Evolutionary conservation across 306 rosid species (phyloP), one percentile per base, ranked within the genome.

Genomic region (Sophora flavescens): DNA sequence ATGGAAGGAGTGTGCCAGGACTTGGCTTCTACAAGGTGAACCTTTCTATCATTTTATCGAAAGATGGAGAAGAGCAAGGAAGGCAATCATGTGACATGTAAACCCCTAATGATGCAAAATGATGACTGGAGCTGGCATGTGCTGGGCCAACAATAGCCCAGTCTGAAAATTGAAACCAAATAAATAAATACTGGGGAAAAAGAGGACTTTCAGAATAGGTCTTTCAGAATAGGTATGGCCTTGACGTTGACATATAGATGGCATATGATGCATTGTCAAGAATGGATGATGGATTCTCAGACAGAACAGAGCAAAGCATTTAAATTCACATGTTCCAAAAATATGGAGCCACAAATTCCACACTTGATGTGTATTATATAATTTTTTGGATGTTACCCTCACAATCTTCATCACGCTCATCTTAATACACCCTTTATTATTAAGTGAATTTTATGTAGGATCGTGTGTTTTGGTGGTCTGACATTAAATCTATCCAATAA

Each of bases 51-150:
- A 68, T 33, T 50, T 51, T 51, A 14, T 54, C 33, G 6, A 38
- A 26, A 71, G 26, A 72, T 35, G 61, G 73, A 68, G 44, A 68
- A 70, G 53, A 16, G 68, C 36, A 59, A 39, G 22, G 14, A 62
- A 61, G 66, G 57, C 51, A 74, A 74, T 63, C 70, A 82, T 68
- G 85, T 78, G 76, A 79, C 81, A 80, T 83, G 80, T 81, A 72
- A 82, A 72, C 57, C 41, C 70, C 79, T 39, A 44, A 84, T 75
- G 72, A 28, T 36, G 39, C 76, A 59, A 59, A 78, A 63, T 59
- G 60, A 76, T 68, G 59, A 70, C 68, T 57, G 35, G 69, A 80
- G 77, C 78, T 59, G 59, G 82, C 85, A 72, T 78, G 74, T 59
- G 80, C 74, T 30, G 8, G 51, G 38, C 80, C 70, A 68, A 50